These are phyloP conservation scores for Letharia lupina DNA, from an alignment of 495 filamentous ascomycete species.

Conservation along the genomic window DNA sequence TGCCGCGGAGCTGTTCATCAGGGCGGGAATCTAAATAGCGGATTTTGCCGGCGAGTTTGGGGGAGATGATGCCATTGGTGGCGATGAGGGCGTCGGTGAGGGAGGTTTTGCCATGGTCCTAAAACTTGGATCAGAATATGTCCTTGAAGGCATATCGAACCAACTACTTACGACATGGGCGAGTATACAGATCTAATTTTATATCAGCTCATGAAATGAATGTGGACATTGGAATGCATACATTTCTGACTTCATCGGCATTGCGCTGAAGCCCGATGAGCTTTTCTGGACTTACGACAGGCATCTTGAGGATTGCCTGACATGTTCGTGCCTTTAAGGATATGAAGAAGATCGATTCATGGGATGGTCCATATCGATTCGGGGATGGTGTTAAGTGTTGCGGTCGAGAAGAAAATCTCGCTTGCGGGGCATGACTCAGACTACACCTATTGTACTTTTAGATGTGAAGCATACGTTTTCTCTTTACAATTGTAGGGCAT, in stretches of 20 bases:
- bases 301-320: constrained; percentile 50
- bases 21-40: constrained; percentile 94
- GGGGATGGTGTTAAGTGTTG: not conserved
- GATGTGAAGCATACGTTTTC: not conserved
- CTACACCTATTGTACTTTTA: not conserved
- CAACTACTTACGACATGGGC: constrained; percentile 73
- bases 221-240: constrained; percentile 41
- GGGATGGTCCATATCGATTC: not conserved
- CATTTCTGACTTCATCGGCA: constrained; percentile 81
- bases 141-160: not conserved
- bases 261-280: constrained; percentile 76
- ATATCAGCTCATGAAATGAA: constrained; percentile 26
- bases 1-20: constrained; percentile 93
- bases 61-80: constrained; percentile 98
- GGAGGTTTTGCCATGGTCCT: constrained; percentile 97
- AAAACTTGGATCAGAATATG: constrained; percentile 16
- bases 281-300: constrained; percentile 79
- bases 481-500: not conserved
- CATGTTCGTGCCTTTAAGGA: not conserved
- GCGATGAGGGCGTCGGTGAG: constrained; percentile 93
- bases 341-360: not conserved
- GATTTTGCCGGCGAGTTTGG: constrained; percentile 94
- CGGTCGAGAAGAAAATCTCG: not conserved
- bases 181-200: constrained; percentile 84
- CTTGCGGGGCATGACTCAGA: not conserved